phyloP scores from a whole-genome alignment of 306 rosid genomes.

The Vigna reflexopilosa region DNA sequence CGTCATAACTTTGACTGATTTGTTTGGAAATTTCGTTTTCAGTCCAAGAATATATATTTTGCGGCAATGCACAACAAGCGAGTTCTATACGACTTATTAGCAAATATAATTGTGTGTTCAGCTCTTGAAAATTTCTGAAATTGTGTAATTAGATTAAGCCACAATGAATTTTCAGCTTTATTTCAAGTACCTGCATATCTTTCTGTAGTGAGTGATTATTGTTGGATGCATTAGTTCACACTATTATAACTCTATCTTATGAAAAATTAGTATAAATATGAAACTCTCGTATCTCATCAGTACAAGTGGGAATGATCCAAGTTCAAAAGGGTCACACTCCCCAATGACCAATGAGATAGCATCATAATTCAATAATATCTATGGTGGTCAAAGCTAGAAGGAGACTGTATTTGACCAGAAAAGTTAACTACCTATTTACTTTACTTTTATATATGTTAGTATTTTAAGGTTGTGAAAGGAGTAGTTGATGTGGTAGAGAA shows the following conservation, averaged over 20 bases:
- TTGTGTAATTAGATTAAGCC: not conserved
- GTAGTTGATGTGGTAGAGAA: no score
- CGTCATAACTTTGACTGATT: no score
- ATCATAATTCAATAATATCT: not conserved
- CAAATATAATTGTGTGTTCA: constrained; percentile 5
- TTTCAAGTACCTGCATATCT: not conserved
- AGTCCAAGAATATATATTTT: not conserved
- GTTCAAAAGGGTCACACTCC: not conserved
- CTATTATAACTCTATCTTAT: constrained; percentile 10
- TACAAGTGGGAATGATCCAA: constrained; percentile 12
- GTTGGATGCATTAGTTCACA: constrained; percentile 16
- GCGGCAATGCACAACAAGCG: constrained; percentile 13
- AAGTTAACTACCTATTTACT: no score
- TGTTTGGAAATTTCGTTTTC: no score
- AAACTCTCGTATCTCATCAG: not conserved
- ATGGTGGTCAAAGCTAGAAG: no score
- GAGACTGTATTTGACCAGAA: no score
- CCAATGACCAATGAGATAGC: not conserved
- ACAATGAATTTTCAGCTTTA: not conserved
- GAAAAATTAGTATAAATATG: not conserved
- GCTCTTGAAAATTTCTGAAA: constrained; percentile 8
- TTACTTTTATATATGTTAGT: no score
- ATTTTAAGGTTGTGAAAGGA: no score
- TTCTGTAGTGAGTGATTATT: not conserved
- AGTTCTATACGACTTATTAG: constrained; percentile 18